A percentile compares a stretch with the other conserved stretches of the same genome.
Evolutionary conservation across 805 yeast genomes (phyloP).

Genomic region (Metschnikowia continentalis): DNA sequence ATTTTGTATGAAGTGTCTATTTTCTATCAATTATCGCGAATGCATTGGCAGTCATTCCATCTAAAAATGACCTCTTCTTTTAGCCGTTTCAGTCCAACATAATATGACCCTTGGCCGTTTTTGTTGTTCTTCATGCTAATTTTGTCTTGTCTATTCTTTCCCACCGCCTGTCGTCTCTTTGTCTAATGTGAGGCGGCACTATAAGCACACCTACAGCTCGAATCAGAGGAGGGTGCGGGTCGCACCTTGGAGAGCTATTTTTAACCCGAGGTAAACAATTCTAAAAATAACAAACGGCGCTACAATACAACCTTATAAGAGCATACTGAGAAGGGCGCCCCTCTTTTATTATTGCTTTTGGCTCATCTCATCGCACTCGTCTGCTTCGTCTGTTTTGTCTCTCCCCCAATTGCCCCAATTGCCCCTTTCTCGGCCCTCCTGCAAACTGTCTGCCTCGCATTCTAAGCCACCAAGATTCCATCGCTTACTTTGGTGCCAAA

Average conservation of each 20-base stretch:
- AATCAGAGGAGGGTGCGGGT: neutral
- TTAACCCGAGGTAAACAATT: neutral
- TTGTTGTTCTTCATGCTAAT: neutral
- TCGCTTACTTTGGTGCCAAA: too few species aligned
- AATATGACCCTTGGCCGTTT: neutral
- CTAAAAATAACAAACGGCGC: conserved; percentile 1
- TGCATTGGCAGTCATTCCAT: too few species aligned
- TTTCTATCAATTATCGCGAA: too few species aligned
- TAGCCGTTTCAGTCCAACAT: neutral
- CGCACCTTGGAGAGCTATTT: neutral
- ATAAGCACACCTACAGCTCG: neutral
- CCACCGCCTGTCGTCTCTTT: too few species aligned
- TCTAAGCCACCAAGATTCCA: too few species aligned
- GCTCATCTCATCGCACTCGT: neutral
- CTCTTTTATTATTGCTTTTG: neutral
- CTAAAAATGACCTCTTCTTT: too few species aligned
- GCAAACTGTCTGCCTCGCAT: too few species aligned
- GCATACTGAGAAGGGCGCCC: neutral
- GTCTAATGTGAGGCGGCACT: neutral
- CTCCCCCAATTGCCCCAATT: too few species aligned
- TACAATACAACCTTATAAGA: neutral
- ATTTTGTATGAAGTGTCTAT: too few species aligned
- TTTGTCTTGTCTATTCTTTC: too few species aligned
- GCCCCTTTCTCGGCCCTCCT: too few species aligned
- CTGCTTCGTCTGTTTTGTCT: neutral